These are phyloP conservation scores for Yarrowia phangngaensis DNA, from an alignment of 805 yeast species.

Conservation along the genomic window DNA sequence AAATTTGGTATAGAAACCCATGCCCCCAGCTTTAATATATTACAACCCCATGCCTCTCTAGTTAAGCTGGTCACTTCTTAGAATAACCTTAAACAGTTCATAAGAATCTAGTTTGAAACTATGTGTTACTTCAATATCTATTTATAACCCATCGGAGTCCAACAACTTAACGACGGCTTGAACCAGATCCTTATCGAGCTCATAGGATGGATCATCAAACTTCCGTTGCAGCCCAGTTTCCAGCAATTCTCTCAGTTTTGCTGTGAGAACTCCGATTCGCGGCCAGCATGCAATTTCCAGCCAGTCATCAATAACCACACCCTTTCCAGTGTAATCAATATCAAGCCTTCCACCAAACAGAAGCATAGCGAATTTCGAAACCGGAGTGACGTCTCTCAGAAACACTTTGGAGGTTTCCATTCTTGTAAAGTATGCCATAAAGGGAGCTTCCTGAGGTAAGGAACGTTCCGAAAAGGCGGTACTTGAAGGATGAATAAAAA, in stretches of 20 bases:
- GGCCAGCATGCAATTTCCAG: slow-evolving; percentile 89
- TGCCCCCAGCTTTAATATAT: too few species aligned
- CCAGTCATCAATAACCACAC: slow-evolving; percentile 85
- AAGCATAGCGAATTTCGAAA: slow-evolving; percentile 64
- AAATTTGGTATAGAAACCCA: too few species aligned
- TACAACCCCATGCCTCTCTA: too few species aligned
- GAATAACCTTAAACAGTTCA: too few species aligned
- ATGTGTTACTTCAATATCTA: background rate
- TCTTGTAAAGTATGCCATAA: slow-evolving; percentile 60
- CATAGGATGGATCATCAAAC: slow-evolving; percentile 48
- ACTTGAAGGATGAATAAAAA: slow-evolving; percentile 85
- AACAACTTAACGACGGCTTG: slow-evolving; percentile 11
- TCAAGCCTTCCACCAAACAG: slow-evolving; percentile 62
- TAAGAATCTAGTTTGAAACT: too few species aligned
- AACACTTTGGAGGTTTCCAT: slow-evolving; percentile 62
- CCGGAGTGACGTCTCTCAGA: slow-evolving; percentile 75
- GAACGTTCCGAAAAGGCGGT: slow-evolving; percentile 54
- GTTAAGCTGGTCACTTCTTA: too few species aligned
- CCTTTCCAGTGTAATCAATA: slow-evolving; percentile 60
- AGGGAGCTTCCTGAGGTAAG: slow-evolving; percentile 41
- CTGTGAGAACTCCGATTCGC: slow-evolving; percentile 81
- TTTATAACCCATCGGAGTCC: slow-evolving; percentile 12
- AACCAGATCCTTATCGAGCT: slow-evolving; percentile 30
- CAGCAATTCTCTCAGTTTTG: slow-evolving; percentile 60
- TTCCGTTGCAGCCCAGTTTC: slow-evolving; percentile 64